Percentiles rank a stretch among this genome's conserved stretches.
Conservation (phyloP, 2,329 filamentous ascomycete species). For the Diplodia corticola region DNA sequence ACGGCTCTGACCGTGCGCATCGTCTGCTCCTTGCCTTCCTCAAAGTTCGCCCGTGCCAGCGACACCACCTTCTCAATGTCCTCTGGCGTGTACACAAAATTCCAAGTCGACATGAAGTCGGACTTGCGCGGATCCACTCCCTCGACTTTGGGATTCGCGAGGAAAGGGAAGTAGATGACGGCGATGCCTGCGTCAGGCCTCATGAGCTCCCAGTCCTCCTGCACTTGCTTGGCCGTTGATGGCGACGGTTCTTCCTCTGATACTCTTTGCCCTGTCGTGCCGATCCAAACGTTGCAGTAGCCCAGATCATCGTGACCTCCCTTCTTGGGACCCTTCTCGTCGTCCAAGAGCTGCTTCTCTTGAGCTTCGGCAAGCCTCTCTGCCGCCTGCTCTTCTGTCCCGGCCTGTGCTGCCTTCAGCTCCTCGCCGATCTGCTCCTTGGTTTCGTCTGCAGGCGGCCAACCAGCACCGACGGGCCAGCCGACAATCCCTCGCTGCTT, state of each 20-base stretch:
- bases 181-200: slow-evolving; percentile 80
- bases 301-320: slow-evolving; percentile 59
- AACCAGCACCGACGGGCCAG: slow-evolving; percentile 93
- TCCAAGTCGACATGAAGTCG: slow-evolving; percentile 95
- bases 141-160: slow-evolving; percentile 76
- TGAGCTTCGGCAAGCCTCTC: slow-evolving; percentile 63
- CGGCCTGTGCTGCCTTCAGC: slow-evolving; percentile 67
- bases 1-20: slow-evolving; percentile 79
- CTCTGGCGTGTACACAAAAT: slow-evolving; percentile 91
- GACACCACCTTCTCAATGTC: slow-evolving; percentile 83
- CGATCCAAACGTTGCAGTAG: slow-evolving; percentile 95
- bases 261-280: slow-evolving; percentile 72
- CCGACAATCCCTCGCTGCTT: slow-evolving; percentile 86
- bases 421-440: slow-evolving; percentile 62
- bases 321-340: slow-evolving; percentile 34
- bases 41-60: slow-evolving; percentile 83
- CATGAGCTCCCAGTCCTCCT: slow-evolving; percentile 67
- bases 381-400: slow-evolving; percentile 61
- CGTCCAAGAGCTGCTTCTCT: slow-evolving; percentile 28
- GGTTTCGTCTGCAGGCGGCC: slow-evolving; percentile 68
- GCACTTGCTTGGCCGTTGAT: slow-evolving; percentile 54
- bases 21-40: slow-evolving; percentile 77
- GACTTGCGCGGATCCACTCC: slow-evolving; percentile 80
- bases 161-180: slow-evolving; percentile 85
- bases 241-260: slow-evolving; percentile 53